Conservation (phyloP, 345 rosid species). For the Cardamine resedifolia region DNA sequence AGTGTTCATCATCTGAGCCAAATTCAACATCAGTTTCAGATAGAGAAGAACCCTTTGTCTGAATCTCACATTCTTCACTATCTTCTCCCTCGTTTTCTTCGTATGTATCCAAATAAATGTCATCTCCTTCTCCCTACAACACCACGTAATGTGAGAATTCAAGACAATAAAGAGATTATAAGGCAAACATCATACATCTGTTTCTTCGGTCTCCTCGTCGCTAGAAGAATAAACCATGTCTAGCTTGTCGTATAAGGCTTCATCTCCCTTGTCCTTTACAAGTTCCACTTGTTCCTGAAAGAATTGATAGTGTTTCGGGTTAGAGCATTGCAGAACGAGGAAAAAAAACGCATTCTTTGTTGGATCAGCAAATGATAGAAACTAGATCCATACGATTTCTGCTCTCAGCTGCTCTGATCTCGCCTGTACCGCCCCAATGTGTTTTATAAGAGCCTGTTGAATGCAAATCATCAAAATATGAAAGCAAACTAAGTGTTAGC, state of each 20-base stretch:
- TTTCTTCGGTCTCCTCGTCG: conserved; percentile 51
- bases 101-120: conserved; percentile 36
- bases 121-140: conserved; percentile 57
- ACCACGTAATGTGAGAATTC: not conserved
- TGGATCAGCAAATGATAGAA: not conserved
- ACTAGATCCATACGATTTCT: conserved; percentile 64
- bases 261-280: conserved; percentile 57
- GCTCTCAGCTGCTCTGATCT: conserved; percentile 66
- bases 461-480: conserved; percentile 22
- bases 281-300: conserved; percentile 66
- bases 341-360: not conserved
- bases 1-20: conserved; percentile 33
- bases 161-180: not conserved
- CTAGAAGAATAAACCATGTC: conserved; percentile 60
- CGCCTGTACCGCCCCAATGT: conserved; percentile 52
- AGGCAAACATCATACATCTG: conserved; percentile 21
- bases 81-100: conserved; percentile 41
- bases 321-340: conserved; percentile 7
- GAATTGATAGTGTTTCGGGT: conserved; percentile 15
- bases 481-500: not conserved
- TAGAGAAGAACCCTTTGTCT: conserved; percentile 7
- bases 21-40: conserved; percentile 27
- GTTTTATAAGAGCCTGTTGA: conserved; percentile 72
- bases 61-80: conserved; percentile 29
- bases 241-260: conserved; percentile 54